Conservation (phyloP, 1,284 basidiomycete species). For the Malassezia sympodialis region DNA sequence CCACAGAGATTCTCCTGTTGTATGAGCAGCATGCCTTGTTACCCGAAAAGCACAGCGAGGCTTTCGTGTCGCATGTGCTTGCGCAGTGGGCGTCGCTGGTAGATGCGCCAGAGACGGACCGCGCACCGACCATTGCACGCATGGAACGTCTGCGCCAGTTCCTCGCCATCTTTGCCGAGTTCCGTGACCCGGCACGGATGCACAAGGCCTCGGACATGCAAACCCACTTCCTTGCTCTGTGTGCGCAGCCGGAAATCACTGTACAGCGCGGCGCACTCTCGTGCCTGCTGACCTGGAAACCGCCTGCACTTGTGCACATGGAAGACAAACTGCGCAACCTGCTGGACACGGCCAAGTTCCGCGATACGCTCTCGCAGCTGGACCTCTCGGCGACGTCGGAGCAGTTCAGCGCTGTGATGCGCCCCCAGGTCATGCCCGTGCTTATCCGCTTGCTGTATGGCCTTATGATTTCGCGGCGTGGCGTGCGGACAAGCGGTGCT, state of each 20-base stretch:
- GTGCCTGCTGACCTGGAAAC: conserved; percentile 76
- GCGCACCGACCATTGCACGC: not conserved
- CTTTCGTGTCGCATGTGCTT: conserved; percentile 7
- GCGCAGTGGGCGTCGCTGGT: conserved; percentile 7
- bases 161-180: conserved; percentile 75
- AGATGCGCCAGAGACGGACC: not conserved
- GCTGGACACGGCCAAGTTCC: conserved; percentile 75
- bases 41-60: conserved; percentile 7
- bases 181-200: conserved; percentile 79
- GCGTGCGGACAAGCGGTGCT: conserved; percentile 56
- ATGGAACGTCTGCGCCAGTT: conserved; percentile 20
- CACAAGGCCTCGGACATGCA: conserved; percentile 62
- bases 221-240: conserved; percentile 61
- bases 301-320: conserved; percentile 59
- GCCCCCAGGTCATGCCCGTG: conserved; percentile 64
- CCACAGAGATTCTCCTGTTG: conserved; percentile 9
- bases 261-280: conserved; percentile 69
- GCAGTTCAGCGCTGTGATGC: conserved; percentile 57
- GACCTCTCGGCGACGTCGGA: conserved; percentile 45
- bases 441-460: conserved; percentile 76
- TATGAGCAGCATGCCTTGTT: conserved; percentile 11
- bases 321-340: conserved; percentile 62
- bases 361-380: conserved; percentile 72
- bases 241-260: conserved; percentile 72
- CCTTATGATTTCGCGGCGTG: conserved; percentile 71